Percentiles rank a stretch among this genome's conserved stretches.
These are phyloP conservation scores for Wolfiporia cocos DNA, from an alignment of 1,284 basidiomycete species.

Conservation along the genomic window DNA sequence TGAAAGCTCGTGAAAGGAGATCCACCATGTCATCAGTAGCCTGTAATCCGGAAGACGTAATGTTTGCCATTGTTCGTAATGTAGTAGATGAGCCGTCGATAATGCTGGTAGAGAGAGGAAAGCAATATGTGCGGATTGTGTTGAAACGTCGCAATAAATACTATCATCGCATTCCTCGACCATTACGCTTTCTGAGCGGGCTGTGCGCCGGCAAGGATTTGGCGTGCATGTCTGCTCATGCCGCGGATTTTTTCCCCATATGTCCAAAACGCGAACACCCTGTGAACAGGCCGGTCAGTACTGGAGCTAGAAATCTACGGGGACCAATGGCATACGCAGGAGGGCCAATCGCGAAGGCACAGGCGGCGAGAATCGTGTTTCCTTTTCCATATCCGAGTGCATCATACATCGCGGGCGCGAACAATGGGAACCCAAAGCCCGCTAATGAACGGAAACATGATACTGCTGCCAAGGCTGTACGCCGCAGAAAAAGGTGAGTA, in stretches of 20 bases:
- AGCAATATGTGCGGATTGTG: no score
- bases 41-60: no score
- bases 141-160: no score
- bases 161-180: no score
- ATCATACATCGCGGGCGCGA: constrained; percentile 58
- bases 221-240: constrained; percentile 22
- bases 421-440: constrained; percentile 64
- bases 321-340: constrained; percentile 59
- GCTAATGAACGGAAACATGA: constrained; percentile 50
- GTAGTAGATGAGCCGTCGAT: no score
- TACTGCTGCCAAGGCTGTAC: constrained; percentile 49
- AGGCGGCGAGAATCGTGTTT: constrained; percentile 49
- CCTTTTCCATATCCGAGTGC: constrained; percentile 58
- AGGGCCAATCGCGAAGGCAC: constrained; percentile 49
- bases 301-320: no score
- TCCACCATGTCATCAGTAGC: no score
- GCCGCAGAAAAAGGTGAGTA: background rate
- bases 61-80: no score
- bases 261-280: constrained; percentile 45
- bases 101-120: no score
- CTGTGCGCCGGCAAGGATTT: no score
- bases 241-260: constrained; percentile 42
- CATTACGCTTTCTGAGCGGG: no score
- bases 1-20: no score
- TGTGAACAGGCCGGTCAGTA: constrained; percentile 12